Conservation (phyloP, 1,139 yeast genomes). For the Hansenula lynferdii region DNA sequence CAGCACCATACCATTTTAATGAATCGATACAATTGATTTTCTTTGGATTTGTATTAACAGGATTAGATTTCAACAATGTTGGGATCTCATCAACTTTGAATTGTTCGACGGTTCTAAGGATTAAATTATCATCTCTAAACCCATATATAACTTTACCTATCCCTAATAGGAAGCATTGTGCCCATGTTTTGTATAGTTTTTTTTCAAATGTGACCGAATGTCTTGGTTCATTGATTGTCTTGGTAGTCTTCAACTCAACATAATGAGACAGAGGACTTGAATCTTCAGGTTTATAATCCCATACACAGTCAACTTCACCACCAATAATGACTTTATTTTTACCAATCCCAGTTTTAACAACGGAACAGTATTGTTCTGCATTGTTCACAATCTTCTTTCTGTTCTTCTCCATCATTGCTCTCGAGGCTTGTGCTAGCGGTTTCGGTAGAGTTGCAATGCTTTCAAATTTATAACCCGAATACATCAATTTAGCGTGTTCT, state of each 20-base stretch:
- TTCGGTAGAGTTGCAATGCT: slow-evolving; percentile 65
- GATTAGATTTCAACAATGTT: slow-evolving; percentile 33
- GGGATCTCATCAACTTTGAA: slow-evolving; percentile 80
- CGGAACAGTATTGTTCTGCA: slow-evolving; percentile 71
- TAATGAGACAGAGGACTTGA: slow-evolving; percentile 61
- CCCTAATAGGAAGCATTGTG: slow-evolving; percentile 88
- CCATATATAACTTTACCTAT: slow-evolving; percentile 77
- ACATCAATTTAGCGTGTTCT: slow-evolving; percentile 47
- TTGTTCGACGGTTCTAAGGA: slow-evolving; percentile 64
- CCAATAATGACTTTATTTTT: slow-evolving; percentile 63
- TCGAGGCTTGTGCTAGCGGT: slow-evolving; percentile 68
- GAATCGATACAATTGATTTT: slow-evolving; percentile 69
- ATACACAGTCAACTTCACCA: slow-evolving; percentile 89
- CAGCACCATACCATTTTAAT: slow-evolving; percentile 80
- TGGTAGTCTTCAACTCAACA: slow-evolving; percentile 77
- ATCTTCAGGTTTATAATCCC: slow-evolving; percentile 53
- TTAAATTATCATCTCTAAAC: slow-evolving; percentile 69
- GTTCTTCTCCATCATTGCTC: slow-evolving; percentile 65
- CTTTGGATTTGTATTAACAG: slow-evolving; percentile 33
- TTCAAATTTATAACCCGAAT: slow-evolving; percentile 84
- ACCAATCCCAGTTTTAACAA: slow-evolving; percentile 84
- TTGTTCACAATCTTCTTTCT: slow-evolving; percentile 54
- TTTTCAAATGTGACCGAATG: slow-evolving; percentile 62
- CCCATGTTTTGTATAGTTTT: slow-evolving; percentile 80
- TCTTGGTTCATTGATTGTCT: slow-evolving; percentile 45